Evolutionary conservation across 108 stramenopile species (phyloP).

Genomic region (Skeletonema marinoi): DNA sequence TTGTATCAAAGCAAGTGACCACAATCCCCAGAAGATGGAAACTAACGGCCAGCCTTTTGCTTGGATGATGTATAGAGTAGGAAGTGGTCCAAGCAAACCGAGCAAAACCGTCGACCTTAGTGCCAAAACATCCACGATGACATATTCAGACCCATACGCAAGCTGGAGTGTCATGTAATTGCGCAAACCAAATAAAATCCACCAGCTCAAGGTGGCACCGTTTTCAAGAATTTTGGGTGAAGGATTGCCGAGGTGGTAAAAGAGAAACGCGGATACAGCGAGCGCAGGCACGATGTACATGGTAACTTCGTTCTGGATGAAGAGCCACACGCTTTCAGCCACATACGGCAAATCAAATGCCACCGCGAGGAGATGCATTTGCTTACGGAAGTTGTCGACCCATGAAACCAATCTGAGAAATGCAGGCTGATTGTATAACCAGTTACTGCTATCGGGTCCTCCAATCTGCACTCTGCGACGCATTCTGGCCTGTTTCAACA

Average conservation of each 20-base stretch:
- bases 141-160: conserved; percentile 53
- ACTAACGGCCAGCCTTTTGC: conserved; percentile 84
- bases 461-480: not conserved
- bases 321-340: conserved; percentile 7
- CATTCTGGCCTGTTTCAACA: conserved; percentile 11
- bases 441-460: not conserved
- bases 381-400: conserved; percentile 21
- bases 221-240: conserved; percentile 59
- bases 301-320: conserved; percentile 19
- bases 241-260: conserved; percentile 74
- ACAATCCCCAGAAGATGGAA: conserved; percentile 58
- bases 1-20: conserved; percentile 64
- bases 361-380: conserved; percentile 21
- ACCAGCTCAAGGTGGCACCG: conserved; percentile 61
- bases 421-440: not conserved
- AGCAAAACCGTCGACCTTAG: conserved; percentile 47
- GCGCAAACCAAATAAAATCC: conserved; percentile 68
- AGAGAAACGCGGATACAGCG: conserved; percentile 40
- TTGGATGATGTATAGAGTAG: conserved; percentile 70
- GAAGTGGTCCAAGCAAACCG: conserved; percentile 65
- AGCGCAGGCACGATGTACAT: conserved; percentile 20
- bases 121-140: conserved; percentile 57
- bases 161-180: conserved; percentile 62
- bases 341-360: conserved; percentile 38
- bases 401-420: conserved; percentile 18